A percentile compares a stretch with the other conserved stretches of the same genome.
Conservation (phyloP, 78 protist genomes). For the Neovahlkampfia damariscottae region DNA sequence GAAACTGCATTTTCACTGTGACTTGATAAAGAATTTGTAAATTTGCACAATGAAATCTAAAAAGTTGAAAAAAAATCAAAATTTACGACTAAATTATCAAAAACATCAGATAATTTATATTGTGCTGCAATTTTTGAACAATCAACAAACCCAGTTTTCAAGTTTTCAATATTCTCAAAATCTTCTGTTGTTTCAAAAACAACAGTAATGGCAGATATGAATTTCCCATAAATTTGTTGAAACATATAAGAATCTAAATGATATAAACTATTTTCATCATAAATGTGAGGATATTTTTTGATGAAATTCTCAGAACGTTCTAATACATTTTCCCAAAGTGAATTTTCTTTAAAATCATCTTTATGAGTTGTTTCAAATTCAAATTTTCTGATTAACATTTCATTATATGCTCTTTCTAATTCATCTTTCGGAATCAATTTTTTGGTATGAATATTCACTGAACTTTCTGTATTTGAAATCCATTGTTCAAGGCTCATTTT, state of each 20-base stretch:
- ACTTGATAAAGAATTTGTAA: neutral
- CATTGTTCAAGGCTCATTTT: neutral
- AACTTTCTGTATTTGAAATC: neutral
- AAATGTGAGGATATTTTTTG: neutral
- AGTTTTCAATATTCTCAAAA: slow-evolving; percentile 18
- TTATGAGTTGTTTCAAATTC: neutral
- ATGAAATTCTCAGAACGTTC: neutral
- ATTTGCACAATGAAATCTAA: slow-evolving; percentile 28
- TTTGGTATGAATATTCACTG: neutral
- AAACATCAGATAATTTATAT: slow-evolving; percentile 12
- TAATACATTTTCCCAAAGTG: neutral
- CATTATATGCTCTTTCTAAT: neutral
- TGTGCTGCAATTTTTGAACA: slow-evolving; percentile 40
- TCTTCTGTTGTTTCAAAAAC: slow-evolving; percentile 18
- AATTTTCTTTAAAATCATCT: neutral
- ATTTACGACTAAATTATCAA: slow-evolving; percentile 39
- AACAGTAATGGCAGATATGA: slow-evolving; percentile 26
- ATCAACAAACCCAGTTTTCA: slow-evolving; percentile 34
- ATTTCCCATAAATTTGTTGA: slow-evolving; percentile 14
- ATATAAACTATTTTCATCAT: neutral
- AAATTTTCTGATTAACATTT: neutral
- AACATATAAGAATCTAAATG: slow-evolving; percentile 27
- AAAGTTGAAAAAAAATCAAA: too few relatives aligned
- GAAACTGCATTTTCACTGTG: neutral
- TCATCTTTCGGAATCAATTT: neutral